Percentiles rank a stretch among this genome's conserved stretches.
Conservation (phyloP, 2,329 filamentous ascomycete species). For the Colletotrichum kahawae region DNA sequence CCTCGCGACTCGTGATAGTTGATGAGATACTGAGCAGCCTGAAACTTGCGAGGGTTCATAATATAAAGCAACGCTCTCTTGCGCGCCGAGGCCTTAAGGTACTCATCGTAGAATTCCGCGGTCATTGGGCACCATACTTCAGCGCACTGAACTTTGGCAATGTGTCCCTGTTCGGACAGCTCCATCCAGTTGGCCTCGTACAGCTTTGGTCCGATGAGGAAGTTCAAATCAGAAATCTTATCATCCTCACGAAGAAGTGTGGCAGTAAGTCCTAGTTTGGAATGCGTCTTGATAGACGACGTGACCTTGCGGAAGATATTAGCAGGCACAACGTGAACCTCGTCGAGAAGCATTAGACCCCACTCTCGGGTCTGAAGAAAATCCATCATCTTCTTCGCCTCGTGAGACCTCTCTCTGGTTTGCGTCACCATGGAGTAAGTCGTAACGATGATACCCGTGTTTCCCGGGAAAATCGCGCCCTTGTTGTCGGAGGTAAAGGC, state of each 20-base stretch:
- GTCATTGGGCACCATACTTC: conserved; percentile 99
- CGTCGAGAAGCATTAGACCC: conserved; percentile 96
- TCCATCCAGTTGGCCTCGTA: conserved; percentile 99
- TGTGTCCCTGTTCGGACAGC: conserved; percentile 93
- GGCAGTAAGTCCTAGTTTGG: conserved; percentile 92
- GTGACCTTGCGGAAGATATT: conserved; percentile 97
- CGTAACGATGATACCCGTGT: conserved; percentile 94
- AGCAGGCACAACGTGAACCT: conserved; percentile 97
- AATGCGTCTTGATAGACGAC: conserved; percentile 90
- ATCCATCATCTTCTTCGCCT: conserved; percentile 97
- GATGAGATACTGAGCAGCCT: conserved; percentile 97
- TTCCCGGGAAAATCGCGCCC: conserved; percentile 77
- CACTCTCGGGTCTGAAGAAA: conserved; percentile 90
- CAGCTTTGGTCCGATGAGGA: conserved; percentile 94
- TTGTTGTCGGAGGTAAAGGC: conserved; percentile 96
- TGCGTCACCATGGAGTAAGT: conserved; percentile 99
- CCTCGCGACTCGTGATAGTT: conserved; percentile 94
- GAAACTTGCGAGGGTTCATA: conserved; percentile 98
- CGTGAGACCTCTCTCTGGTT: conserved; percentile 83
- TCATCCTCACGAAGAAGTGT: conserved; percentile 96
- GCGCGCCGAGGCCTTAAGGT: conserved; percentile 70
- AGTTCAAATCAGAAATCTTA: conserved; percentile 97
- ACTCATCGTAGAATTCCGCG: conserved; percentile 96
- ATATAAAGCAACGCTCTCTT: conserved; percentile 73
- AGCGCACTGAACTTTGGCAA: conserved; percentile 95